Evolutionary conservation across 1,284 basidiomycete genomes (phyloP), one percentile per base, ranked within the genome.

Genomic region (Austropuccinia psidii): DNA sequence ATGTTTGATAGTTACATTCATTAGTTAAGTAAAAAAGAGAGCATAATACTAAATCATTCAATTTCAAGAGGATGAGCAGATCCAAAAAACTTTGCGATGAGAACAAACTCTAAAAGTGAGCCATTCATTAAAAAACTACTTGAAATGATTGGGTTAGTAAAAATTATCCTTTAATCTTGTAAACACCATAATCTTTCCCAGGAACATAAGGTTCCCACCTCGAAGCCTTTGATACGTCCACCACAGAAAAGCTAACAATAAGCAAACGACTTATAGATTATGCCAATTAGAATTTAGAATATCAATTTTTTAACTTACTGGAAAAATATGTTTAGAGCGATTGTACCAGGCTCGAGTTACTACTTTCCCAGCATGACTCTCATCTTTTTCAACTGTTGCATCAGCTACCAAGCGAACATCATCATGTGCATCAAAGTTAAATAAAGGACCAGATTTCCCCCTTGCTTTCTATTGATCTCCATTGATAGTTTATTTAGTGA

Each of bases 381-480:
- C 96, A 79, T 99, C 93, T 82, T 98, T 98, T 82, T 98, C 95
- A 75, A 90, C 87, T 0, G 92, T 91, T 0, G 95, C 95, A 79
- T 98, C 96, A 19, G 91, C 88, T n/a, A 98, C 84, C 76, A 99
- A 81, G 4, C 96, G 90, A 11, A 98, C 90, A 80, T 99, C 95
- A 79, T 98, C 95, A 81, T 98, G 95, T 7, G 98, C 96, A 81
- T 99, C 96, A 81, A 99, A 99, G 82, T 92, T 96, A 84, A 99
- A 99, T 67, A 99, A 82, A 0, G 95, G 95, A 0, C 95, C 96
- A 0, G 93, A 97, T 82, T 98, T 98, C 24, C 96, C 96, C 33
- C 96, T 88, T 3, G 95, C 93, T 83, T 97, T 97, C 85, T 97
- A 96, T 77, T n/a, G n/a, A n/a, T n/a, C n/a, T n/a, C n/a, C n/a